phyloP scores from a whole-genome alignment of 805 yeast genomes.

The Candida corydali region DNA sequence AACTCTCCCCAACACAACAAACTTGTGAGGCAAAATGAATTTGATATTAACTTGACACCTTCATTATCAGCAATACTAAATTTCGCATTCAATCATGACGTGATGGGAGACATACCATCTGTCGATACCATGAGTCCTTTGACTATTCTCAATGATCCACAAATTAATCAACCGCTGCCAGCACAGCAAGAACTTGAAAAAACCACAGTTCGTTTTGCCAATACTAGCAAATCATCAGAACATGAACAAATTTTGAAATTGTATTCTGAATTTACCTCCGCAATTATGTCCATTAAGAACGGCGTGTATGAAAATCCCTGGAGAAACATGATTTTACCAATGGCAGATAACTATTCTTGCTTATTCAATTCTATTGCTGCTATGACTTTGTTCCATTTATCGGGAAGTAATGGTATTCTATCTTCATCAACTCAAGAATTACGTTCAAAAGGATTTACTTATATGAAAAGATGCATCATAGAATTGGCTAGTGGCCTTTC shows the following conservation, averaged over 20 bases:
- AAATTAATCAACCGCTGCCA: neutral
- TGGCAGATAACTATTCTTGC: constrained; percentile 52
- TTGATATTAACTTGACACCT: constrained; percentile 29
- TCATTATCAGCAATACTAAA: constrained; percentile 35
- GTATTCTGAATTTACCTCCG: constrained; percentile 34
- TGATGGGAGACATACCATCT: constrained; percentile 2
- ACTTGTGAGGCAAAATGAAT: neutral
- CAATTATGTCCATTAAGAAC: constrained; percentile 57
- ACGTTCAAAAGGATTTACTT: constrained; percentile 47
- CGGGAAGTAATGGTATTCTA: constrained; percentile 22
- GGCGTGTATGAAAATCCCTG: constrained; percentile 69
- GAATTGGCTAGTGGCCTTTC: constrained; percentile 57
- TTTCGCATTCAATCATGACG: constrained; percentile 11
- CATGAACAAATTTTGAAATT: constrained; percentile 33
- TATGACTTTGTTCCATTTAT: constrained; percentile 59
- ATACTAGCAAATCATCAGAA: constrained; percentile 24
- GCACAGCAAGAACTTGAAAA: constrained; percentile 16
- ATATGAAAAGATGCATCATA: constrained; percentile 58
- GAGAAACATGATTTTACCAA: constrained; percentile 54
- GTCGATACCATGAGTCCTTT: constrained; percentile 21
- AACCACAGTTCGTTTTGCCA: neutral
- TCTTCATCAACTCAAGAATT: constrained; percentile 44
- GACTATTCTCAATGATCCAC: constrained; percentile 12
- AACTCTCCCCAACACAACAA: constrained; percentile 1
- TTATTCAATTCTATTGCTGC: constrained; percentile 61